Base-by-base conservation (phyloP, 768 basidiomycete species). In the Pleurotus tuoliensis region DNA sequence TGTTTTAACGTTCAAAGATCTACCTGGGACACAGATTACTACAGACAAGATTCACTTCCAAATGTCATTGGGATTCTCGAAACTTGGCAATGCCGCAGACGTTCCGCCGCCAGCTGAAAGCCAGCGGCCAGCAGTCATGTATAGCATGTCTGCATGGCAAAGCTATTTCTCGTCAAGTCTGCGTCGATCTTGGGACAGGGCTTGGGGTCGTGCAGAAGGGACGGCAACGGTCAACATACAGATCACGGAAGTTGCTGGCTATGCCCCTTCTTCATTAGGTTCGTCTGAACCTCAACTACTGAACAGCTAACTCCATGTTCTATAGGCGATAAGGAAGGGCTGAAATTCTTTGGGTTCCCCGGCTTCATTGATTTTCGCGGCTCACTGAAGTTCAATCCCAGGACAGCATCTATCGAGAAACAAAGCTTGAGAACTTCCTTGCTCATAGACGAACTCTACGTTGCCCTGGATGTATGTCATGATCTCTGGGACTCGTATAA, bases 101-200 rank as follows among this genome's bases (percentile, higher is more conserved):
- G 59, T 65, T 25, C 46, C 56, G 8, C 63, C 64, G 11, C 60
- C 60, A 20, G 56, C 61, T n/a, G 56, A 58, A 54, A 65, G 62
- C 24, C 57, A 62, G 47, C 49, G 63, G 9, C 56, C 60, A 3
- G 68, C 68, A 38, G 66, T 63, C 30, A 66, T 71, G 13, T 73
- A 79, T 60, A 79, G 82, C 59, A 77, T 87, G 68, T 78, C 79
- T 3, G 79, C 82, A n/a, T 88, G 83, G 86, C 84, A 80, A 60
- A 79, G 76, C 30, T 79, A 84, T 25, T 67, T 90, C 54, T 76
- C 75, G 37, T 78, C 77, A 47, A 84, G 88, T 58, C 73, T 88
- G 49, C 76, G 75, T 46, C 75, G 89, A 56, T 82, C 88, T 22
- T 80, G 88, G 74, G 84, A 88, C 59, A 76, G 82, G 52, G 88